These are phyloP conservation scores for Flaveria linearis DNA, from an alignment of 129 eudicot species.

Conservation along the genomic window DNA sequence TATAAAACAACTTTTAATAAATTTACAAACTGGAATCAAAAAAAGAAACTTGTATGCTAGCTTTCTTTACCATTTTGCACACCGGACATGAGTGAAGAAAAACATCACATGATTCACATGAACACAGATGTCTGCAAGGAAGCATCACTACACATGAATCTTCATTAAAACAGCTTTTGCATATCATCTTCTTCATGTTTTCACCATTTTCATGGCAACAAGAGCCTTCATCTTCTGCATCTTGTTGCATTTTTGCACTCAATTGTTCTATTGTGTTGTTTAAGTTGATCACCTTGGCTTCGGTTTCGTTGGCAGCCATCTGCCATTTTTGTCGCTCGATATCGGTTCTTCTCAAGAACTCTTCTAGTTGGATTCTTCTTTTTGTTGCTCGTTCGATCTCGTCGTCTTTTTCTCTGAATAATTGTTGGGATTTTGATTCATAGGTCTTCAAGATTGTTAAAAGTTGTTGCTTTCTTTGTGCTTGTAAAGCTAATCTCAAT, in stretches of 20 bases:
- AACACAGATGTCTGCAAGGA: slow-evolving; percentile 85
- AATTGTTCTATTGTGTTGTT: slow-evolving; percentile 55
- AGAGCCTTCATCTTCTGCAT: slow-evolving; percentile 76
- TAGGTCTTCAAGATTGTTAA: slow-evolving; percentile 41
- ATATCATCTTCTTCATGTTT: slow-evolving; percentile 15
- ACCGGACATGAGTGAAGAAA: slow-evolving; percentile 78
- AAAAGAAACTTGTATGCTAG: slow-evolving; percentile 56
- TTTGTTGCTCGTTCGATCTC: slow-evolving; percentile 60
- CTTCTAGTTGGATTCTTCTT: slow-evolving; percentile 56
- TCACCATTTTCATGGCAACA: slow-evolving; percentile 45
- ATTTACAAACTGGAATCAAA: slow-evolving; percentile 28
- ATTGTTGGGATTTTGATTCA: slow-evolving; percentile 47
- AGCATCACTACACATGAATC: slow-evolving; percentile 65
- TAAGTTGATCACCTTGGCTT: slow-evolving; percentile 55
- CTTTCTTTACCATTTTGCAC: slow-evolving; percentile 65
- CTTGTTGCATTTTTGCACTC: slow-evolving; percentile 30
- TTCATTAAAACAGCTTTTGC: slow-evolving; percentile 58
- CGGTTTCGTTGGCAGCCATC: slow-evolving; percentile 65
- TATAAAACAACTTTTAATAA: neutral
- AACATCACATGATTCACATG: slow-evolving; percentile 67
- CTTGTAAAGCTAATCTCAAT: slow-evolving; percentile 59
- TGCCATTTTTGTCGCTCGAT: slow-evolving; percentile 72
- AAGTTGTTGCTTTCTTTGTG: slow-evolving; percentile 63
- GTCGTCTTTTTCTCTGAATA: slow-evolving; percentile 68
- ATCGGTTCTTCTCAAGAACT: slow-evolving; percentile 50